Evolutionary conservation across 257 asterid species (phyloP).

Genomic region (Paulownia fortunei): DNA sequence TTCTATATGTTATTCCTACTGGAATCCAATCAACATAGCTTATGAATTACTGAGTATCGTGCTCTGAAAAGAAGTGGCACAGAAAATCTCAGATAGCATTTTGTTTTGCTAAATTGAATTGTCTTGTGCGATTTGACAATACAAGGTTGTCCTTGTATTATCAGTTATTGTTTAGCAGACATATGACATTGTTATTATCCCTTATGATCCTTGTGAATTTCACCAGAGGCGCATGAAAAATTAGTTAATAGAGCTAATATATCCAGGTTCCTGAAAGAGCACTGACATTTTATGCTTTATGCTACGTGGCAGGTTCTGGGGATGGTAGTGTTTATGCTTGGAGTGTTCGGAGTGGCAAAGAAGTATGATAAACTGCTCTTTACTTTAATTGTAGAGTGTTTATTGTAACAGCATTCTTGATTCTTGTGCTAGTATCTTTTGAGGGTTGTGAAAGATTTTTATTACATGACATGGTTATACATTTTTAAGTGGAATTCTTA

Average conservation of each 20-base stretch:
- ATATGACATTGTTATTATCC: background rate
- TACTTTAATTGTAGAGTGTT: conserved; percentile 11
- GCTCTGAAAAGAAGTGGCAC: conserved; percentile 13
- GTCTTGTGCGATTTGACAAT: background rate
- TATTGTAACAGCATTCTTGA: background rate
- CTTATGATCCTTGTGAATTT: conserved; percentile 12
- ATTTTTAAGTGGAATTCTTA: background rate
- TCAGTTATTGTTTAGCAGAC: conserved; percentile 13
- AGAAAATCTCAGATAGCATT: background rate
- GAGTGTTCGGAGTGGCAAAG: conserved; percentile 96
- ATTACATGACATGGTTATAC: background rate
- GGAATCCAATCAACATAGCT: conserved; percentile 3
- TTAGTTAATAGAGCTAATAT: background rate
- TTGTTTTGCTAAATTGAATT: background rate
- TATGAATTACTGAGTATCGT: background rate
- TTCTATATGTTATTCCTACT: background rate
- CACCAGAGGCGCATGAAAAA: background rate
- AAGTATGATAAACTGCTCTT: conserved; percentile 50
- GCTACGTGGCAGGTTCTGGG: conserved; percentile 80
- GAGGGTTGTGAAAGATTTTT: background rate
- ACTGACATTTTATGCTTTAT: conserved; percentile 33
- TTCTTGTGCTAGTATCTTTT: conserved; percentile 8
- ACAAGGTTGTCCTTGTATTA: background rate
- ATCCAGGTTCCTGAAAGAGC: conserved; percentile 26
- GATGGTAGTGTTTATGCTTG: conserved; percentile 96